These are phyloP conservation scores for Exophiala lecanii-corni DNA, from an alignment of 2,329 filamentous ascomycete genomes.

Conservation along the genomic window DNA sequence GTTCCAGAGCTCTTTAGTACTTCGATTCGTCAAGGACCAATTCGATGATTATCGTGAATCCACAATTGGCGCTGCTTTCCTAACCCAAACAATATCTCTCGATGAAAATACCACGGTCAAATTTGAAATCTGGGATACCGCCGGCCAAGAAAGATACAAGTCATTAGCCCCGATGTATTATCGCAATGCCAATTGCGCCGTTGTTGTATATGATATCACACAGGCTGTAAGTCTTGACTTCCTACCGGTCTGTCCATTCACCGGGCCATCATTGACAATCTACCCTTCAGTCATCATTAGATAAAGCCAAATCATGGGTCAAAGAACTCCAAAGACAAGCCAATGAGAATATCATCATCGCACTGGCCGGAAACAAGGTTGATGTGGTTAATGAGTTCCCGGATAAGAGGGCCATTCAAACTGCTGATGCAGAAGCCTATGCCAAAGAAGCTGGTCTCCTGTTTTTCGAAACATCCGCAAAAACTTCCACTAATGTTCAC, in stretches of 20 bases:
- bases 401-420: constrained; percentile 87
- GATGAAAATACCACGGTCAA: constrained; percentile 98
- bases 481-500: constrained; percentile 92
- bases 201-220: constrained; percentile 98
- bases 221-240: constrained; percentile 92
- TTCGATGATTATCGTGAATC: constrained; percentile 98
- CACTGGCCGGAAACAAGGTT: constrained; percentile 94
- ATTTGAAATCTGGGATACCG: constrained; percentile 99
- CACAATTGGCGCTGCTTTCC: constrained; percentile 95
- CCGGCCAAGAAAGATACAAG: constrained; percentile 98
- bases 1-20: constrained; percentile 83
- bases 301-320: constrained; percentile 99
- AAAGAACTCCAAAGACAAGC: constrained; percentile 98
- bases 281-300: constrained; percentile 71
- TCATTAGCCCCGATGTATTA: constrained; percentile 99
- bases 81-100: constrained; percentile 97
- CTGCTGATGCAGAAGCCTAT: constrained; percentile 90
- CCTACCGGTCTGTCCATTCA: constrained; percentile 4
- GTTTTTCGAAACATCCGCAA: constrained; percentile 98
- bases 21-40: constrained; percentile 99
- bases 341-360: constrained; percentile 99
- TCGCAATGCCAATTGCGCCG: constrained; percentile 97
- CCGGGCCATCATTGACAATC: no score
- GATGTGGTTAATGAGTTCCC: constrained; percentile 92
- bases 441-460: constrained; percentile 87